phyloP scores from a whole-genome alignment of 345 rosid genomes.

The Linum trigynum region DNA sequence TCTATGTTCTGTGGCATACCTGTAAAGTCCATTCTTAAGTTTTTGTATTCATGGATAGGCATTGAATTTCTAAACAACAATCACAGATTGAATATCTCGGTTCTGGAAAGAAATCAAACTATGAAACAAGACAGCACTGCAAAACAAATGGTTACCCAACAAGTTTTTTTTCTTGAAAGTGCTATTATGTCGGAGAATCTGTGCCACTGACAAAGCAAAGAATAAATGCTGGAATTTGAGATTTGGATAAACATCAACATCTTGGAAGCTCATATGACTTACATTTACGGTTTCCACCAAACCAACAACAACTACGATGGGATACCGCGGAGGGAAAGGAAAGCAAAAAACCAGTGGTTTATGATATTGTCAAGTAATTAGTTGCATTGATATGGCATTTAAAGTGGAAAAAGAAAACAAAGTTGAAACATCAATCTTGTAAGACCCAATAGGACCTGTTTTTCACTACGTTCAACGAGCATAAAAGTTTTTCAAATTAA shows the following conservation, averaged over 20 bases:
- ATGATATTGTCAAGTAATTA: neutral
- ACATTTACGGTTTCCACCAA: too few species aligned
- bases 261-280: too few species aligned
- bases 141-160: too few species aligned
- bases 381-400: neutral
- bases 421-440: neutral
- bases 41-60: neutral
- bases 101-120: neutral
- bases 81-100: neutral
- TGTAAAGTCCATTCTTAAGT: conserved; percentile 11
- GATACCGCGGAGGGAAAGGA: too few species aligned
- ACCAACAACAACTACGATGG: neutral
- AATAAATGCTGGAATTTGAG: too few species aligned
- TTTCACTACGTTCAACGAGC: neutral
- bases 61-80: neutral
- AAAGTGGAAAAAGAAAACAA: neutral
- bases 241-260: too few species aligned
- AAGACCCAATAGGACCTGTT: neutral
- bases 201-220: too few species aligned
- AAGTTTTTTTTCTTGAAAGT: too few species aligned
- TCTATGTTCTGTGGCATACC: conserved; percentile 97
- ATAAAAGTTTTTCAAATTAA: too few species aligned
- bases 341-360: too few species aligned
- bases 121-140: neutral
- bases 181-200: too few species aligned